A percentile compares a stretch with the other conserved stretches of the same genome.
These are phyloP conservation scores for Xerocomus potaroensis DNA, from an alignment of 768 basidiomycete species.

Conservation along the genomic window DNA sequence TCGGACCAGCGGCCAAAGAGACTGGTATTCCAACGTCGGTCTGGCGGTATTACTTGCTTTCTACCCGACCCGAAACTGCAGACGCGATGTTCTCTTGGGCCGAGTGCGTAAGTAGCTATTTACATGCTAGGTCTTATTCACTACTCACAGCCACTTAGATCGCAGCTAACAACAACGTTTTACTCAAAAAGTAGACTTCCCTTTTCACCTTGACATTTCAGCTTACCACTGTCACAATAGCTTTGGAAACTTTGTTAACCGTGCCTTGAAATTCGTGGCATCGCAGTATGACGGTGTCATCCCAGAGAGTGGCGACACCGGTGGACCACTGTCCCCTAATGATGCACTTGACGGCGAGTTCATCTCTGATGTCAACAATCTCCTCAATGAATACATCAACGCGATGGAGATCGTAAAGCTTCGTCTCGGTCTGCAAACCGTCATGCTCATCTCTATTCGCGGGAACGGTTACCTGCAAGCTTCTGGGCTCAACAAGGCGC, in stretches of 20 bases:
- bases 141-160: conserved; percentile 45
- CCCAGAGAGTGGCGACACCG: conserved; percentile 70
- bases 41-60: conserved; percentile 95
- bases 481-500: conserved; percentile 84
- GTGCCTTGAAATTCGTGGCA: conserved; percentile 86
- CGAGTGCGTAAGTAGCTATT: conserved; percentile 64
- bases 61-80: conserved; percentile 86
- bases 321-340: conserved; percentile 66
- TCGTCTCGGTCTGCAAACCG: conserved; percentile 77
- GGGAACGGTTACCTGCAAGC: conserved; percentile 96
- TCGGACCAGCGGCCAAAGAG: conserved; percentile 90
- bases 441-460: conserved; percentile 84
- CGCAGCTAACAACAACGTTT: conserved; percentile 85
- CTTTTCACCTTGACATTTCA: not conserved
- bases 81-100: conserved; percentile 98
- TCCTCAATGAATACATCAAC: conserved; percentile 75
- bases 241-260: conserved; percentile 98
- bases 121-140: not conserved
- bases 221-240: conserved; percentile 33
- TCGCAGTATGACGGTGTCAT: conserved; percentile 78
- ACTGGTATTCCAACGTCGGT: conserved; percentile 92
- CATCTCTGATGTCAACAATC: conserved; percentile 70
- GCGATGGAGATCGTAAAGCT: conserved; percentile 92
- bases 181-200: conserved; percentile 79
- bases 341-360: conserved; percentile 70